Evolutionary conservation across 345 rosid genomes (phyloP).

Genomic region (Gossypium sturtianum): DNA sequence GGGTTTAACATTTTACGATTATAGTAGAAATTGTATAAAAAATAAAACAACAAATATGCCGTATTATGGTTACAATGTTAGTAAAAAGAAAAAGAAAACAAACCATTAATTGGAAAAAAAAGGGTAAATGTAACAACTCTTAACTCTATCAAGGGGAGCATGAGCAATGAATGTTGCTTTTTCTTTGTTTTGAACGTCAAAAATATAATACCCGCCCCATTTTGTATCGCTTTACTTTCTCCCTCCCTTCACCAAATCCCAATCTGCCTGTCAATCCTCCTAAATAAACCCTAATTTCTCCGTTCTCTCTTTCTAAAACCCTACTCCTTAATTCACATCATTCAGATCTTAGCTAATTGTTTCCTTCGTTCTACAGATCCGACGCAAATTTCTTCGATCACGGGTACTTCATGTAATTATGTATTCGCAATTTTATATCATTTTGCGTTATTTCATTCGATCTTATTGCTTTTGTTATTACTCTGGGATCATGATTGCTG

Average conservation of each 20-base stretch:
- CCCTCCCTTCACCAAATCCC: not conserved
- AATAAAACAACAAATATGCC: too few relatives aligned
- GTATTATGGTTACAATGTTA: too few relatives aligned
- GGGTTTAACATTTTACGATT: too few relatives aligned
- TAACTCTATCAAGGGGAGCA: not conserved
- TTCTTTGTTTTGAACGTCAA: not conserved
- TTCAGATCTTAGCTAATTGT: not conserved
- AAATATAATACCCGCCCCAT: not conserved
- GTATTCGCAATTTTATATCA: not conserved
- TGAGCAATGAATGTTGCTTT: not conserved
- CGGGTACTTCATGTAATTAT: constrained; percentile 7
- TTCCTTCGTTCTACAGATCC: constrained; percentile 2
- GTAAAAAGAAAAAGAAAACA: too few relatives aligned
- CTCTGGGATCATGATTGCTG: not conserved
- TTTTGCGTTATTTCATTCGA: not conserved
- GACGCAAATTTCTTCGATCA: not conserved
- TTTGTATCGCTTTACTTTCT: not conserved
- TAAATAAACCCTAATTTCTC: constrained; percentile 5
- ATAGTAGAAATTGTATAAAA: too few relatives aligned
- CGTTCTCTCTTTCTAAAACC: constrained; percentile 17
- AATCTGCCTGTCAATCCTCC: not conserved
- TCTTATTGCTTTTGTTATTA: not conserved
- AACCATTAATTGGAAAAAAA: too few relatives aligned
- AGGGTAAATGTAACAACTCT: too few relatives aligned
- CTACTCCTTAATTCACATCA: not conserved